Conservation (phyloP, 345 rosid genomes). For the Citropsis articulata region DNA sequence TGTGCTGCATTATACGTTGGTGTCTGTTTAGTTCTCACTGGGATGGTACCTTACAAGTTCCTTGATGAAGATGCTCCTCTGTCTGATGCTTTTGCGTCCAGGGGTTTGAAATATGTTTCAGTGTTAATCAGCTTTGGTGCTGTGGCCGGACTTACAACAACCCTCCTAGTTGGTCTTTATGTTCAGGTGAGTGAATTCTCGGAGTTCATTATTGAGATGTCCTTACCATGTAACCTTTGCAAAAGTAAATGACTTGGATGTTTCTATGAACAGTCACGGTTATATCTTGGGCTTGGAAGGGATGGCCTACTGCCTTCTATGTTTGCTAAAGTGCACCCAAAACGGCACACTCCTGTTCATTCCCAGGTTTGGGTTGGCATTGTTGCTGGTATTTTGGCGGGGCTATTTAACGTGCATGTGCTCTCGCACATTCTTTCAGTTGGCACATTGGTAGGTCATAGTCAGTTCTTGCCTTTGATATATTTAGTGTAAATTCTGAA, state of each 20-base stretch:
- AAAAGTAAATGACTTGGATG: conserved; percentile 17
- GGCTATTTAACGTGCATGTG: conserved; percentile 71
- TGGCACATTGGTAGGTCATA: conserved; percentile 76
- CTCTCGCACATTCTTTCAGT: conserved; percentile 96
- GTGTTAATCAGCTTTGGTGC: conserved; percentile 87
- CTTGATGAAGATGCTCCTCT: conserved; percentile 92
- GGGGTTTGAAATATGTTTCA: conserved; percentile 81
- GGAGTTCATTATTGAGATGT: conserved; percentile 6
- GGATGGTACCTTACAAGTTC: conserved; percentile 78
- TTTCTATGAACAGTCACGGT: conserved; percentile 67
- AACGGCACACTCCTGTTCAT: conserved; percentile 76
- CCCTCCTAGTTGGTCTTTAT: conserved; percentile 93
- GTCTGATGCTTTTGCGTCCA: conserved; percentile 76
- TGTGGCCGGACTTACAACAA: conserved; percentile 94
- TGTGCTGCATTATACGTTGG: conserved; percentile 72
- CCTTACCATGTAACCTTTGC: conserved; percentile 8
- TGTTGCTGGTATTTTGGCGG: conserved; percentile 73
- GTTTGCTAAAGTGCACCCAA: conserved; percentile 82
- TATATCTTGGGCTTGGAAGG: conserved; percentile 92
- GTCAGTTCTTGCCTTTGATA: not conserved
- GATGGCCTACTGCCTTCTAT: conserved; percentile 90
- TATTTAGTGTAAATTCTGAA: conserved; percentile 1
- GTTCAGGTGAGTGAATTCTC: conserved; percentile 70
- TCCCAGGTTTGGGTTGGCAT: conserved; percentile 97
- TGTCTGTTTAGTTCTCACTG: conserved; percentile 92